Evolutionary conservation across 257 asterid genomes (phyloP).

Genomic region (Gentiana macrophylla): DNA sequence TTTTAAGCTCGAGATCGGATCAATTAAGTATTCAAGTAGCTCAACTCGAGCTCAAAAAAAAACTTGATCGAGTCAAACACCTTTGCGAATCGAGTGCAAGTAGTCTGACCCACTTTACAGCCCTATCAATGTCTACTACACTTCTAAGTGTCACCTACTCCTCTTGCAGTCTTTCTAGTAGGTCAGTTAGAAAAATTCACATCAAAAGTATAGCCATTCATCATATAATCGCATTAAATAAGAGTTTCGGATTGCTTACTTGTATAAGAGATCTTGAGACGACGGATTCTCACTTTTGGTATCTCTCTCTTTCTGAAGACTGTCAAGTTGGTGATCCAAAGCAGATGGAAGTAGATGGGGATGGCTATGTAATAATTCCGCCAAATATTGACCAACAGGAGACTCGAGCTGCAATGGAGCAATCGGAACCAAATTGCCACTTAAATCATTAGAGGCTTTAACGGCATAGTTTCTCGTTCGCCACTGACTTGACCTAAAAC

Average conservation of each 20-base stretch:
- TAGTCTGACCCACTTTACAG: no score
- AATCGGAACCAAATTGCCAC: constrained; percentile 43
- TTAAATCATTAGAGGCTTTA: constrained; percentile 50
- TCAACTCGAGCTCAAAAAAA: no score
- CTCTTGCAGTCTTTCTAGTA: no score
- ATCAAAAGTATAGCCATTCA: no score
- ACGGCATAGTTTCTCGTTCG: constrained; percentile 37
- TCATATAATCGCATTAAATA: no score
- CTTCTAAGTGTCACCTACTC: no score
- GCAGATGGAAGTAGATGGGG: constrained; percentile 76
- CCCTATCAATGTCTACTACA: no score
- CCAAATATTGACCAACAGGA: constrained; percentile 79
- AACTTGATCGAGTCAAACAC: no score
- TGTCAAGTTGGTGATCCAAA: constrained; percentile 88
- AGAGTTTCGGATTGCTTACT: constrained; percentile 28
- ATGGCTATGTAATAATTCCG: constrained; percentile 54
- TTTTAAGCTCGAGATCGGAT: no score
- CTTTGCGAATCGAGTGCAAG: no score
- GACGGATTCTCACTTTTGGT: constrained; percentile 38
- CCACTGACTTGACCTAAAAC: constrained; percentile 34
- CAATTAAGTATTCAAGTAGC: no score
- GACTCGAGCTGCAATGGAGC: constrained; percentile 81
- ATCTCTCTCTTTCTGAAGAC: constrained; percentile 64
- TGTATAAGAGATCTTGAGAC: constrained; percentile 53
- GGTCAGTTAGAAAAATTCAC: no score